Evolutionary conservation across 2,329 filamentous ascomycete genomes (phyloP).

Genomic region (Xylariomycetidae sp.): DNA sequence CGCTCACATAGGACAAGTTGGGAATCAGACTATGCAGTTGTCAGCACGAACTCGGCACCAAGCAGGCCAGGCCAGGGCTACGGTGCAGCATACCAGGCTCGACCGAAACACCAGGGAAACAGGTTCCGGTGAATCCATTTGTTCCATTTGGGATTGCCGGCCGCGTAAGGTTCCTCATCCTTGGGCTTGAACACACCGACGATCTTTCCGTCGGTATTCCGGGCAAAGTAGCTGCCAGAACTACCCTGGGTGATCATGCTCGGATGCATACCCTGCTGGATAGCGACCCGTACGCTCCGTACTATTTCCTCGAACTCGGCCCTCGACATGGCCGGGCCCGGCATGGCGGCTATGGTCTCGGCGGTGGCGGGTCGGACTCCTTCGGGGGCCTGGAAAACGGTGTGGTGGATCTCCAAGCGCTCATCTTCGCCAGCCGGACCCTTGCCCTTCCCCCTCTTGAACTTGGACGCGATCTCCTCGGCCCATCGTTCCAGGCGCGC

Average conservation of each 20-base stretch:
- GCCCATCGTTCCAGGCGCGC: constrained; percentile 92
- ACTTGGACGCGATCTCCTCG: constrained; percentile 94
- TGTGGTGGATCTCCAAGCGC: constrained; percentile 90
- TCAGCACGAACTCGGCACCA: constrained; percentile 2
- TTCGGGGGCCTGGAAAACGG: constrained; percentile 90
- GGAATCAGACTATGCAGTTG: constrained; percentile 65
- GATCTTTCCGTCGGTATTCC: constrained; percentile 85
- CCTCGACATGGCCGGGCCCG: constrained; percentile 64
- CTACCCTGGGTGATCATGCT: constrained; percentile 96
- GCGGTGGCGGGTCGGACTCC: constrained; percentile 74
- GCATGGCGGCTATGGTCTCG: constrained; percentile 59
- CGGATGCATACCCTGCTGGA: constrained; percentile 85
- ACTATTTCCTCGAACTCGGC: constrained; percentile 82
- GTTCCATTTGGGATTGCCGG: constrained; percentile 97
- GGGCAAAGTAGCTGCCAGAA: constrained; percentile 95
- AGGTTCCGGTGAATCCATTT: constrained; percentile 99
- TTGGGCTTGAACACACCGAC: constrained; percentile 99
- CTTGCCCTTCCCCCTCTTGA: constrained; percentile 78
- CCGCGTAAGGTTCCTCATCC: constrained; percentile 96
- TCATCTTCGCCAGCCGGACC: constrained; percentile 71
- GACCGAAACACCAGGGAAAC: constrained; percentile 94
- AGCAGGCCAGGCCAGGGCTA: constrained; percentile 3
- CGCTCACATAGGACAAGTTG: constrained; percentile 95
- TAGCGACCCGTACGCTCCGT: constrained; percentile 83
- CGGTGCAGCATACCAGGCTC: constrained; percentile 78